phyloP scores from a whole-genome alignment of 2,329 filamentous ascomycete species.

The Xylariaceae sp. region DNA sequence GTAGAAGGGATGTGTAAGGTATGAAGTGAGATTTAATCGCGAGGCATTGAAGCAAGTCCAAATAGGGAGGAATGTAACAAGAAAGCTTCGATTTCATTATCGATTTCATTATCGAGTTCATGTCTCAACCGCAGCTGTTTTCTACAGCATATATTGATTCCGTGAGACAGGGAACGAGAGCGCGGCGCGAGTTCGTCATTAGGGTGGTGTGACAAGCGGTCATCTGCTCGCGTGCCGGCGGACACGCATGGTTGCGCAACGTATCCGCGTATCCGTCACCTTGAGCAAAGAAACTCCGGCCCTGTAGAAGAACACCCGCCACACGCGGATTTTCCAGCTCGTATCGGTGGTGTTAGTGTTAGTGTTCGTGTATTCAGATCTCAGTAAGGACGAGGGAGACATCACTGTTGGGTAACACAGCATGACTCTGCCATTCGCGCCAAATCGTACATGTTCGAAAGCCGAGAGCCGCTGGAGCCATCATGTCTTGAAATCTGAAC shows the following conservation, averaged over 20 bases:
- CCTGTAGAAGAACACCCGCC: slow-evolving; percentile 1
- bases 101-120: not conserved
- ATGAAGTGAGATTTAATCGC: not conserved
- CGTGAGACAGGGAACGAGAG: too few relatives aligned
- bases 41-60: not conserved
- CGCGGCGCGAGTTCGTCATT: too few relatives aligned
- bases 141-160: too few relatives aligned
- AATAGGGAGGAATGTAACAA: not conserved
- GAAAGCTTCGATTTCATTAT: not conserved
- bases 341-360: slow-evolving; percentile 20
- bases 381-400: not conserved
- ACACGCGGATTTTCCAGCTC: slow-evolving; percentile 10
- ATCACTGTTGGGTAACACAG: slow-evolving; percentile 1
- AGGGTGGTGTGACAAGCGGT: not conserved
- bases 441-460: too few relatives aligned
- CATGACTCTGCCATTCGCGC: not conserved
- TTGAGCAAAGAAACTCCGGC: slow-evolving; percentile 7
- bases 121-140: too few relatives aligned
- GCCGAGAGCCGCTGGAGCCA: too few relatives aligned
- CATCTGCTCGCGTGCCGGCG: slow-evolving; percentile 4
- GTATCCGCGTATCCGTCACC: slow-evolving; percentile 8
- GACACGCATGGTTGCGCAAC: slow-evolving; percentile 10
- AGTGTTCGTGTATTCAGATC: slow-evolving; percentile 15
- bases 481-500: slow-evolving; percentile 1
- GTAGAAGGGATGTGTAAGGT: slow-evolving; percentile 21